These are phyloP conservation scores for Cytospora mali DNA, from an alignment of 2,329 filamentous ascomycete genomes.

Conservation along the genomic window DNA sequence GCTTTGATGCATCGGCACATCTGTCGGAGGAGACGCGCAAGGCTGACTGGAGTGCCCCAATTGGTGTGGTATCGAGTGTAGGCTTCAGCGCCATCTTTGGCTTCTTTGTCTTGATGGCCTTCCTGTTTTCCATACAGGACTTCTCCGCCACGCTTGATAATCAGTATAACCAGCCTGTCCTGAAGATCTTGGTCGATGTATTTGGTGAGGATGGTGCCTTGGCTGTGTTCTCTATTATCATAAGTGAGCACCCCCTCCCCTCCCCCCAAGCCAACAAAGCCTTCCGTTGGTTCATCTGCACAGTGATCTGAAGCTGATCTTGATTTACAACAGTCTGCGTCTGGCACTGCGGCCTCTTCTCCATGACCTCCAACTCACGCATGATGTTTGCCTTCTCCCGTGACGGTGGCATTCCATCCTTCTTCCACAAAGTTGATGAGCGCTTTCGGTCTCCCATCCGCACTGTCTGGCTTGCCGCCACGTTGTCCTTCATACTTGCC, in stretches of 20 bases:
- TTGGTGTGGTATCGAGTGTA: constrained; percentile 60
- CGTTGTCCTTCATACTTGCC: constrained; percentile 56
- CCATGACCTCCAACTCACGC: constrained; percentile 57
- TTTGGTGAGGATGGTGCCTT: constrained; percentile 59
- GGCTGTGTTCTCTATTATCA: constrained; percentile 56
- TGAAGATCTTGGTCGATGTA: constrained; percentile 61
- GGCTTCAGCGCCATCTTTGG: constrained; percentile 59
- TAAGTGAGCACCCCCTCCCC: constrained; percentile 38
- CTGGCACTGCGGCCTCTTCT: constrained; percentile 64
- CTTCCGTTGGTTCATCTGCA: neutral
- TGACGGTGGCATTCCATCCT: constrained; percentile 56
- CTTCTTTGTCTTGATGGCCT: constrained; percentile 60
- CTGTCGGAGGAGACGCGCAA: constrained; percentile 60
- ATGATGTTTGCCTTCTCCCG: constrained; percentile 64
- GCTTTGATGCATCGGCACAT: constrained; percentile 60
- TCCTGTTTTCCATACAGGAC: constrained; percentile 62
- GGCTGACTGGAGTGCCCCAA: constrained; percentile 58
- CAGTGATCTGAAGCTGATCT: neutral
- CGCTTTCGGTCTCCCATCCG: constrained; percentile 53
- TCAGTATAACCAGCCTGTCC: constrained; percentile 53
- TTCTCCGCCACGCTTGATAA: constrained; percentile 51
- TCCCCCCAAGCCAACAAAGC: too few relatives aligned
- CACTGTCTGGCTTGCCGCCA: constrained; percentile 58
- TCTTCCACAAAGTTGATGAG: constrained; percentile 57
- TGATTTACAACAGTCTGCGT: constrained; percentile 51